Evolutionary conservation across 140 eudicot species (phyloP), one percentile per base, ranked within the genome.

Genomic region (Cichorium intybus): DNA sequence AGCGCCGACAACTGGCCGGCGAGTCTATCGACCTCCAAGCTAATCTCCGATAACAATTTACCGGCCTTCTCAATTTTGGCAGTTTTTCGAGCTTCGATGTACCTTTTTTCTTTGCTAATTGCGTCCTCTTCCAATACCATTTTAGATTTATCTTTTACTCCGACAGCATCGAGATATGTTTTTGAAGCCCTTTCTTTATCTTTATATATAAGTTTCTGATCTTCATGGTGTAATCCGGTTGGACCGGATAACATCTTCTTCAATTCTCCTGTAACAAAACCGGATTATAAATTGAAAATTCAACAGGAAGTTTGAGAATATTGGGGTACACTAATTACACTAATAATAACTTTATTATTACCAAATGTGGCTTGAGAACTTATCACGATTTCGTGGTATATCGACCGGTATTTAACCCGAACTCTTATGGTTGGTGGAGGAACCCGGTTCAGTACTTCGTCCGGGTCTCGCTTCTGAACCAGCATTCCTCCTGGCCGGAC

Each of bases 401-500:
- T 24, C 10, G 89, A 81, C 48, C 87, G 85, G 70, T 77, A 78
- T 62, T 90, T 90, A 80, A 90, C 97, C 54, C 97, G 87, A 26
- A 90, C 87, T 16, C 93, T 63, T 5, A 90, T 84, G 4, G 82
- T 81, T 4, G 97, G 95, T 6, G 93, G 93, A 14, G 93, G 93
- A 12, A 69, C 43, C 1, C 77, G 63, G 71, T 43, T 68, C 5
- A 1, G 65, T n/a, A 75, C 82, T 15, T 72, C 69, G 61, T 86
- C 85, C 10, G 80, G 85, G 78, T 75, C 76, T 4, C 95, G 62
- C 52, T 79, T 89, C 75, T 89, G 97, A 10, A 89, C 97, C 73
- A 86, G 67, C 97, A 89, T 86, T 71, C 97, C 97, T n/a, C 97
- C 92, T 4, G 97, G 97, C 31, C 97, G 73, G 65, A 90, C 68